phyloP scores from a whole-genome alignment of 768 basidiomycete genomes.

The Leucocoprinus sp. region DNA sequence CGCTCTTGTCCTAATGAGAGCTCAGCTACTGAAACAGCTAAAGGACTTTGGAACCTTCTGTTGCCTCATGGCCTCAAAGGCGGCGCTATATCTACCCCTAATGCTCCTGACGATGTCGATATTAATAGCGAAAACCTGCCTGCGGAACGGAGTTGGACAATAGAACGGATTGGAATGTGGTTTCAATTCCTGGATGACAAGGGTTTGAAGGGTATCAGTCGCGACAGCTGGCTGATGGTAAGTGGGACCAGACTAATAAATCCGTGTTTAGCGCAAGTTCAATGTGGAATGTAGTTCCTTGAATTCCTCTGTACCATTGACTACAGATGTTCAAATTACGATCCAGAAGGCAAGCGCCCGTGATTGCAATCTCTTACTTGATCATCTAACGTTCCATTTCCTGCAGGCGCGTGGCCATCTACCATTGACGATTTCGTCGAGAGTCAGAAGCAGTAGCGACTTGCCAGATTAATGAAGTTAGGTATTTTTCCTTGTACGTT shows the following conservation, averaged over 20 bases:
- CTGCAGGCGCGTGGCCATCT: slow-evolving; percentile 76
- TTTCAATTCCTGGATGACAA: slow-evolving; percentile 63
- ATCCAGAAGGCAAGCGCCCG: slow-evolving; percentile 54
- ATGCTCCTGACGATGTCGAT: slow-evolving; percentile 38
- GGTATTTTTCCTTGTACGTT: too few species aligned
- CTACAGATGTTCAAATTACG: slow-evolving; percentile 62
- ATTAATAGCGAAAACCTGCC: slow-evolving; percentile 32
- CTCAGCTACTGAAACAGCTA: slow-evolving; percentile 60
- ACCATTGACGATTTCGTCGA: slow-evolving; percentile 80
- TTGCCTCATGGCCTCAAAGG: slow-evolving; percentile 63
- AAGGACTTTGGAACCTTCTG: slow-evolving; percentile 72
- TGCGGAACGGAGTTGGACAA: slow-evolving; percentile 43
- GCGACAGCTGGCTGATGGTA: slow-evolving; percentile 87
- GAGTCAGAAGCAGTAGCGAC: slow-evolving; percentile 34
- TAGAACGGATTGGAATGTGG: slow-evolving; percentile 64
- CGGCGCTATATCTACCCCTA: slow-evolving; percentile 42
- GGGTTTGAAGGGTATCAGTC: slow-evolving; percentile 71
- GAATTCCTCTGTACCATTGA: slow-evolving; percentile 76
- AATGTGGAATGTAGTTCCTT: slow-evolving; percentile 44
- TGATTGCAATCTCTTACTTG: slow-evolving; percentile 11
- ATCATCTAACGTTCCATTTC: slow-evolving; percentile 3
- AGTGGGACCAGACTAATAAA: slow-evolving; percentile 17
- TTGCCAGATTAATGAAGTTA: too few species aligned
- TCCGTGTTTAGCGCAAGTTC: slow-evolving; percentile 1
- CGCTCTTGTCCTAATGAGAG: neutral